phyloP scores from a whole-genome alignment of 2,329 filamentous ascomycete genomes.

The Monosporascus sp. region DNA sequence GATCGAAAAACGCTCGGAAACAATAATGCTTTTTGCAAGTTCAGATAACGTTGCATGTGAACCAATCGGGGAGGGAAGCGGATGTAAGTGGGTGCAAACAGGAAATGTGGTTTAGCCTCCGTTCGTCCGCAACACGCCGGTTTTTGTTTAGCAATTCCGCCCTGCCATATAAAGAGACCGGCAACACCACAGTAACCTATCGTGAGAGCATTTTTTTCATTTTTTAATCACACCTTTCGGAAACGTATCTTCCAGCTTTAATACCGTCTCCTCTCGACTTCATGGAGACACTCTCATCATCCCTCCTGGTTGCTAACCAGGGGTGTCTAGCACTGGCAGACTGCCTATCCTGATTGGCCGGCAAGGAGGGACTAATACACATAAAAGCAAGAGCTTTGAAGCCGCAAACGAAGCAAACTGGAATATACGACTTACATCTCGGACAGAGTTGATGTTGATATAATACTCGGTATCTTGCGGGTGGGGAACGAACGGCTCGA shows the following conservation, averaged over 20 bases:
- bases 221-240: constrained; percentile 2
- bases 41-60: constrained; percentile 2
- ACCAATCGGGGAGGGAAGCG: constrained; percentile 14
- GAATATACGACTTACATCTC: constrained; percentile 71
- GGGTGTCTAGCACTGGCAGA: not conserved
- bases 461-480: constrained; percentile 96
- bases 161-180: constrained; percentile 16
- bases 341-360: not conserved
- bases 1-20: constrained; percentile 6
- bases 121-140: constrained; percentile 32
- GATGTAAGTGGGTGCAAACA: constrained; percentile 18
- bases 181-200: constrained; percentile 10
- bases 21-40: not conserved
- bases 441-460: constrained; percentile 99
- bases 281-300: not conserved
- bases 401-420: not conserved
- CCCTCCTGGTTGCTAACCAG: not conserved
- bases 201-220: constrained; percentile 4
- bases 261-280: not conserved
- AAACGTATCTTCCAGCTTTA: not conserved
- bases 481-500: constrained; percentile 98
- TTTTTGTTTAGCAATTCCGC: constrained; percentile 13
- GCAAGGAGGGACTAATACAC: constrained; percentile 9
- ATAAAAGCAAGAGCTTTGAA: not conserved
- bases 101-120: constrained; percentile 38